A percentile compares a stretch with the other conserved stretches of the same genome.
Evolutionary conservation across 257 asterid genomes (phyloP).

Genomic region (Solanum pennellii): DNA sequence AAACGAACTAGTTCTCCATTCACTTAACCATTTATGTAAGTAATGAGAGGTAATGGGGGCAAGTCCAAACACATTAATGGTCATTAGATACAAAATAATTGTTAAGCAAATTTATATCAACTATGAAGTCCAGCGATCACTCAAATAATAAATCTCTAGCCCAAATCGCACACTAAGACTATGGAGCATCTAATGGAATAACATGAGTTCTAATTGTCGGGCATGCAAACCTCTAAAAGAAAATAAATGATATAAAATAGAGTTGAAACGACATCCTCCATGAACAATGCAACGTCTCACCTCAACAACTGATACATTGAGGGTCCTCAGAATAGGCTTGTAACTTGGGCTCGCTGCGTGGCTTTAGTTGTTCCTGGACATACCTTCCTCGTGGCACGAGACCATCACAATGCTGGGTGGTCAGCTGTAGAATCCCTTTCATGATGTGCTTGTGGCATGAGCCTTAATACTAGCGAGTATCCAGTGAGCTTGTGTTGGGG

Average conservation of each 20-base stretch:
- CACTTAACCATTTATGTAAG: not conserved
- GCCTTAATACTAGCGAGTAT: not conserved
- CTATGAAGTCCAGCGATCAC: not conserved
- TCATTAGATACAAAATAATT: not conserved
- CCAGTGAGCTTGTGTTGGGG: not conserved
- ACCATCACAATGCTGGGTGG: not conserved
- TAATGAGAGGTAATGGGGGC: not conserved
- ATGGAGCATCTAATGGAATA: not conserved
- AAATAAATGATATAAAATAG: not conserved
- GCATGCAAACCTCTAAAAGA: not conserved
- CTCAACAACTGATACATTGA: not conserved
- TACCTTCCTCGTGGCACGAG: not conserved
- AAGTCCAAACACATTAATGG: not conserved
- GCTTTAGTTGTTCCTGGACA: not conserved
- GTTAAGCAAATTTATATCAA: not conserved
- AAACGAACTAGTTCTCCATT: not conserved
- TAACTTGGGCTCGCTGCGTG: not conserved
- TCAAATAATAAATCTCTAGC: not conserved
- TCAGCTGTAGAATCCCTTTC: not conserved
- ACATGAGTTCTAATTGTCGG: not conserved
- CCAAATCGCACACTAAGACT: not conserved
- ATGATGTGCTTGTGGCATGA: not conserved
- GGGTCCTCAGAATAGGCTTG: not conserved
- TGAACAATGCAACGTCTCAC: not conserved
- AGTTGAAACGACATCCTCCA: not conserved